Evolutionary conservation across 1,139 yeast species (phyloP).

Genomic region (Petasospora rhodanensis): DNA sequence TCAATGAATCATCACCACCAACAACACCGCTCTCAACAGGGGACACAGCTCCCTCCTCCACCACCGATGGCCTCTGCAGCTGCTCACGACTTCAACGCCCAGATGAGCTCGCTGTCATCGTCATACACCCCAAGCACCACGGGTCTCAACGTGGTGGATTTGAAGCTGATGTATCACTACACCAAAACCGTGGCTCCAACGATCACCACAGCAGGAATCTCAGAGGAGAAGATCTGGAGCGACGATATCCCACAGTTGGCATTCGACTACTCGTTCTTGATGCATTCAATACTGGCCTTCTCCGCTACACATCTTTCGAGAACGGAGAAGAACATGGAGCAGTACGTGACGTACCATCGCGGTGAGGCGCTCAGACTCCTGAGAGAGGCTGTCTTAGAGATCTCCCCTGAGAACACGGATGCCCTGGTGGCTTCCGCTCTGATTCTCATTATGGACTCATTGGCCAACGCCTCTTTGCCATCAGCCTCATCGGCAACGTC

Average conservation of each 20-base stretch:
- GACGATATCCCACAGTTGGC: conserved; percentile 85
- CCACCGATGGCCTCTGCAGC: conserved; percentile 14
- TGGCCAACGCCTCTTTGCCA: conserved; percentile 88
- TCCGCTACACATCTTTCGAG: conserved; percentile 88
- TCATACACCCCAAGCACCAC: conserved; percentile 8
- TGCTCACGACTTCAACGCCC: conserved; percentile 11
- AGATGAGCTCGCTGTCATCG: conserved; percentile 7
- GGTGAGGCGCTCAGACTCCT: conserved; percentile 79
- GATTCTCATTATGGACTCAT: conserved; percentile 83
- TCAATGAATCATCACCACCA: conserved; percentile 21
- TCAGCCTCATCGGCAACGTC: conserved; percentile 53
- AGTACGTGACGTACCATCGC: conserved; percentile 80
- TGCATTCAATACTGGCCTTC: conserved; percentile 88
- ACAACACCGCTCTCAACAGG: too few species aligned
- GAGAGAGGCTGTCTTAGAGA: conserved; percentile 80
- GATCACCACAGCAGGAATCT: conserved; percentile 85
- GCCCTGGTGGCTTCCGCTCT: conserved; percentile 91
- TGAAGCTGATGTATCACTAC: conserved; percentile 82
- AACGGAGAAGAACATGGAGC: conserved; percentile 71
- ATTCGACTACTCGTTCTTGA: conserved; percentile 79
- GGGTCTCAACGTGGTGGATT: conserved; percentile 64
- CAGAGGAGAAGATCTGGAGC: conserved; percentile 84
- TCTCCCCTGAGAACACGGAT: conserved; percentile 81
- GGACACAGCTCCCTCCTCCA: too few species aligned
- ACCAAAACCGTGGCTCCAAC: conserved; percentile 81